A percentile compares a stretch with the other conserved stretches of the same genome.
Evolutionary conservation across 345 rosid species (phyloP).

Genomic region (Melastoma malabathricum): DNA sequence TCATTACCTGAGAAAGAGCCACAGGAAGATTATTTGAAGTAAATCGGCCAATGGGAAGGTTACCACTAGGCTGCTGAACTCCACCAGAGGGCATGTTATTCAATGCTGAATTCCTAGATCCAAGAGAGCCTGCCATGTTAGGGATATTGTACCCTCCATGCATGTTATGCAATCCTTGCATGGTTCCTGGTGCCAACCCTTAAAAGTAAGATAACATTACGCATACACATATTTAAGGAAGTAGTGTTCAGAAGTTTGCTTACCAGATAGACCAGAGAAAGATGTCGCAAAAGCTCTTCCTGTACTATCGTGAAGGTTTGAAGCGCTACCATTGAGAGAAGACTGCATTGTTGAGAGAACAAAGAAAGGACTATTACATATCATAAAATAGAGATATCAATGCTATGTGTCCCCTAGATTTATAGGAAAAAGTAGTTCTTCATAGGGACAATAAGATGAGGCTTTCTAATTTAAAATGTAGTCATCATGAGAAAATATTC

Average conservation of each 20-base stretch:
- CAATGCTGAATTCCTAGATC: slow-evolving; percentile 80
- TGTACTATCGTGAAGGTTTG: slow-evolving; percentile 71
- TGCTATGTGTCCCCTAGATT: neutral
- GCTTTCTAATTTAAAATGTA: neutral
- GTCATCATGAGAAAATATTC: neutral
- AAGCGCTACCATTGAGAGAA: slow-evolving; percentile 71
- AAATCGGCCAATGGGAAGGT: slow-evolving; percentile 81
- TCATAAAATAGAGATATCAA: neutral
- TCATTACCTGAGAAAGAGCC: slow-evolving; percentile 76
- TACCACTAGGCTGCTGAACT: slow-evolving; percentile 81
- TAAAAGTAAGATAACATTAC: slow-evolving; percentile 2
- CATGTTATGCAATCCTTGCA: slow-evolving; percentile 82
- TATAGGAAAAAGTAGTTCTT: neutral
- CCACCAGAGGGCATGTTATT: slow-evolving; percentile 69
- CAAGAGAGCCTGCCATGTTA: slow-evolving; percentile 71
- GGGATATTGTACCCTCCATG: slow-evolving; percentile 89
- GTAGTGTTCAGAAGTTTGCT: slow-evolving; percentile 8
- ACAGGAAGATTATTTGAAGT: slow-evolving; percentile 77
- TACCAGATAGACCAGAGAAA: slow-evolving; percentile 90
- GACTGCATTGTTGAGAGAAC: slow-evolving; percentile 41
- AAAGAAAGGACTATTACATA: slow-evolving; percentile 1
- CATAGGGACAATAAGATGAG: neutral
- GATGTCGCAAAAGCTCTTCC: slow-evolving; percentile 72
- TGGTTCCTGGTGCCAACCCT: slow-evolving; percentile 32
- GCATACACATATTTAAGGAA: slow-evolving; percentile 3